These are phyloP conservation scores for Microsporum audouinii DNA, from an alignment of 2,329 filamentous ascomycete genomes.

Conservation along the genomic window DNA sequence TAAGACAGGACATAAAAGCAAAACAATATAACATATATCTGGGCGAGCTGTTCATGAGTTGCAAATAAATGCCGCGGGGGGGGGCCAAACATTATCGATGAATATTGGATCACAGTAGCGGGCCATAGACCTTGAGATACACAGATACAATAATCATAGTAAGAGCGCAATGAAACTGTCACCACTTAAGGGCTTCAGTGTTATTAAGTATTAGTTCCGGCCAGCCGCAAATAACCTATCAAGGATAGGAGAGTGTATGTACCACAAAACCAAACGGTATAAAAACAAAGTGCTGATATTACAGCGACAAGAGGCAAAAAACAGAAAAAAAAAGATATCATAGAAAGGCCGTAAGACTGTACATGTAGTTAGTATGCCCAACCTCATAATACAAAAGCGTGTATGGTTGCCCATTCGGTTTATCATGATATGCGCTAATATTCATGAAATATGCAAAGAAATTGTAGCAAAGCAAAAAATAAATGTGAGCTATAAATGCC, in stretches of 20 bases:
- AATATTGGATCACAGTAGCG: too few species aligned
- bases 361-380: background rate
- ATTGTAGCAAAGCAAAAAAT: background rate
- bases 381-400: background rate
- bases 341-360: background rate
- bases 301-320: background rate
- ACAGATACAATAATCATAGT: background rate
- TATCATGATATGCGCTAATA: background rate
- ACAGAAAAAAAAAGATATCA: background rate
- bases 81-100: too few species aligned
- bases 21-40: too few species aligned
- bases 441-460: background rate
- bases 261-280: background rate
- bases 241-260: background rate
- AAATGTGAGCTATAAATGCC: background rate
- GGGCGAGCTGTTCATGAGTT: too few species aligned
- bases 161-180: background rate
- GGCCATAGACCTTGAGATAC: background rate
- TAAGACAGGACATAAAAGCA: too few species aligned
- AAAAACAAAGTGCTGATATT: background rate
- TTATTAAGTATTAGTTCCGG: background rate
- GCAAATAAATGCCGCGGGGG: too few species aligned
- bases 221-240: background rate
- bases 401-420: background rate
- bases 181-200: background rate